These are phyloP conservation scores for Claviceps sorghi DNA, from an alignment of 2,329 filamentous ascomycete species.

Conservation along the genomic window DNA sequence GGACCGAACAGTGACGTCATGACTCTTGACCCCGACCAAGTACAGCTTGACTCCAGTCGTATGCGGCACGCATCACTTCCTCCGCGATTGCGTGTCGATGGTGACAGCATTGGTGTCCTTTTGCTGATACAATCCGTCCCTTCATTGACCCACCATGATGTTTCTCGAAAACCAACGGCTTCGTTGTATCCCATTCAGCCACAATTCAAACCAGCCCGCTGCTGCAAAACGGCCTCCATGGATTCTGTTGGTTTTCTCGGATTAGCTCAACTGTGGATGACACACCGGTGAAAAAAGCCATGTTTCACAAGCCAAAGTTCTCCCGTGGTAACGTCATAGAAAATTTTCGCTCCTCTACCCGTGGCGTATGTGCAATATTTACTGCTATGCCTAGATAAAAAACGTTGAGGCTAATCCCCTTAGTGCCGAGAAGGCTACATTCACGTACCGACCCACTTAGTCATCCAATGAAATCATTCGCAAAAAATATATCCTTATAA, in stretches of 20 bases:
- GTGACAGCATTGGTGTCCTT: too few species aligned
- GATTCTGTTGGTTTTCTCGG: too few species aligned
- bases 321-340: background rate
- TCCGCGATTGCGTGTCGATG: too few species aligned
- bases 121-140: too few species aligned
- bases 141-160: background rate
- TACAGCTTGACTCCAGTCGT: background rate
- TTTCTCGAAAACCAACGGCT: background rate
- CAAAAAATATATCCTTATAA: too few species aligned
- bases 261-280: too few species aligned
- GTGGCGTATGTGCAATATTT: background rate
- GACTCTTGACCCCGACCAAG: background rate
- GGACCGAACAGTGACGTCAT: background rate
- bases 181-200: background rate
- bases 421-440: too few species aligned
- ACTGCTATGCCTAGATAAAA: background rate
- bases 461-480: too few species aligned
- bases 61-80: background rate
- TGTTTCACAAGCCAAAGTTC: background rate
- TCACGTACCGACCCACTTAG: too few species aligned
- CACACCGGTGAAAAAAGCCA: background rate
- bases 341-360: background rate
- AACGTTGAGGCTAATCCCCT: background rate
- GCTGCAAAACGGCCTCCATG: too few species aligned
- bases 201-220: background rate